Evolutionary conservation across 2,329 filamentous ascomycete genomes (phyloP).

Genomic region (Fusarium sp.): DNA sequence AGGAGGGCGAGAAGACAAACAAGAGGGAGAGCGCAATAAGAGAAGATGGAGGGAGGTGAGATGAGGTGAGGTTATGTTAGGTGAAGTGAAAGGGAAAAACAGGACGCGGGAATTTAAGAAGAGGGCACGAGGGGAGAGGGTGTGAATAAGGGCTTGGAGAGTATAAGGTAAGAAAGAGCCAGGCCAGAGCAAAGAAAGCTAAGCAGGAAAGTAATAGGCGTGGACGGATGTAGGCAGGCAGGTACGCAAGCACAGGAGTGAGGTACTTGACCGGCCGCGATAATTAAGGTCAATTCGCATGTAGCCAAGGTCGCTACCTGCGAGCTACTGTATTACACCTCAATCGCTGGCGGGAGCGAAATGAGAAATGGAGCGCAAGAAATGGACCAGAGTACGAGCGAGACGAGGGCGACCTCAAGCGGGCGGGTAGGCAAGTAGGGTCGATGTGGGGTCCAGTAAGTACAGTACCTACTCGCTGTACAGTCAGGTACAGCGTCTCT

Average conservation of each 20-base stretch:
- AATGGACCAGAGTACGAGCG: slow-evolving; percentile 18
- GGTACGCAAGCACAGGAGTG: slow-evolving; percentile 6
- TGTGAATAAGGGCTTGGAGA: slow-evolving; percentile 44
- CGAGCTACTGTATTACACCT: slow-evolving; percentile 1
- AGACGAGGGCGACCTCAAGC: slow-evolving; percentile 7
- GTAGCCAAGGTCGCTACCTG: slow-evolving; percentile 6
- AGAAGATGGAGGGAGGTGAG: slow-evolving; percentile 20
- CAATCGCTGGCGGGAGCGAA: slow-evolving; percentile 12
- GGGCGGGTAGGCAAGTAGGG: slow-evolving; percentile 9
- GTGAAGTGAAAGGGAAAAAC: slow-evolving; percentile 25
- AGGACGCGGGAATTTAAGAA: slow-evolving; percentile 46
- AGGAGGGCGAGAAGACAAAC: slow-evolving; percentile 2
- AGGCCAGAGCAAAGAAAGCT: not conserved
- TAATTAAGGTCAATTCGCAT: slow-evolving; percentile 15
- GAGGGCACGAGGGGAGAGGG: slow-evolving; percentile 36
- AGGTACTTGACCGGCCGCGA: slow-evolving; percentile 27
- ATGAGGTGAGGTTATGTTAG: slow-evolving; percentile 35
- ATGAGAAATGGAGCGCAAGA: slow-evolving; percentile 20
- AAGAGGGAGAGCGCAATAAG: not conserved
- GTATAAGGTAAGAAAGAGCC: slow-evolving; percentile 11
- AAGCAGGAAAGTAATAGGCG: slow-evolving; percentile 15
- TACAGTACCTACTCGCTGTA: not conserved
- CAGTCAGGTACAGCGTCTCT: slow-evolving; percentile 6
- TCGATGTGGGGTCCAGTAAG: slow-evolving; percentile 10
- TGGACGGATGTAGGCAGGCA: slow-evolving; percentile 4